Evolutionary conservation across 2,329 filamentous ascomycete species (phyloP).

Genomic region (Penicillium sp.): DNA sequence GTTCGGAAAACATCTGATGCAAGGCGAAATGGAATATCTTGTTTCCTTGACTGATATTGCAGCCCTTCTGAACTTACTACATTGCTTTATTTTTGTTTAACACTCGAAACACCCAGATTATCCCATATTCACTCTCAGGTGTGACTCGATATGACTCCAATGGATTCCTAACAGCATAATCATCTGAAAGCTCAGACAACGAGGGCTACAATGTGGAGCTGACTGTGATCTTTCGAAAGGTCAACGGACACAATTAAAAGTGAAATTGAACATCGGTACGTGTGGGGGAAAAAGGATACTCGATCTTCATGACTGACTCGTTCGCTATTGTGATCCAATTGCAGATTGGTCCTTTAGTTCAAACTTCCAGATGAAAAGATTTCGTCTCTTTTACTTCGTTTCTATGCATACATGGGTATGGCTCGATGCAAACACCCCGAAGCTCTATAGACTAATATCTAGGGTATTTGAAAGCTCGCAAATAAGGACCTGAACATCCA

Average conservation of each 20-base stretch:
- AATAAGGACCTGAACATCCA: not conserved
- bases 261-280: not conserved
- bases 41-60: not conserved
- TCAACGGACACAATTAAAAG: not conserved
- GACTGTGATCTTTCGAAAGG: not conserved
- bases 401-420: not conserved
- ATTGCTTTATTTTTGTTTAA: not conserved
- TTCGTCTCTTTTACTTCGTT: not conserved
- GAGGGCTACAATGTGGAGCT: not conserved
- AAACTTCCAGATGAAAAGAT: not conserved
- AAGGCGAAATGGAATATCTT: not conserved
- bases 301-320: not conserved
- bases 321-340: not conserved
- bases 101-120: not conserved
- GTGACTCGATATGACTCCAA: too few relatives aligned
- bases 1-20: not conserved
- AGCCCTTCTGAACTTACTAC: not conserved
- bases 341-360: not conserved
- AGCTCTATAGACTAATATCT: not conserved
- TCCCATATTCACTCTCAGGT: not conserved
- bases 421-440: not conserved
- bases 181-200: not conserved
- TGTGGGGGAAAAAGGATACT: not conserved
- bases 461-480: not conserved
- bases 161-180: not conserved